Base-by-base conservation (phyloP, 495 filamentous ascomycete genomes). In the Aspergillus ostianus region DNA sequence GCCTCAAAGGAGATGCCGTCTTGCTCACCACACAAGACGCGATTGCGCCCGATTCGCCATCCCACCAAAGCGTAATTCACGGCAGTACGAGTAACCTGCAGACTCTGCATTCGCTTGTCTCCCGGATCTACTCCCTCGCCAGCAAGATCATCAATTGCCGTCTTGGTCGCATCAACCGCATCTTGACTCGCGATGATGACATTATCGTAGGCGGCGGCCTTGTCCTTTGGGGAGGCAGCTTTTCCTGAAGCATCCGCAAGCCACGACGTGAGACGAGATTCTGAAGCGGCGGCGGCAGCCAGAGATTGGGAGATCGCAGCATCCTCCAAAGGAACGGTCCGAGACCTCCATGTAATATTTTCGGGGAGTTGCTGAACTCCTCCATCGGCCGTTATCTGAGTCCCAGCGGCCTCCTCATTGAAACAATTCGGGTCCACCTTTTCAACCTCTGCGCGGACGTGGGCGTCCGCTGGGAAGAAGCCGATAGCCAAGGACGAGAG, bases 11-110 rank as follows among this genome's bases (percentile, higher is more conserved):
- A 67, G 10, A 89, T 80, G 6, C 91, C 92, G 63, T 97, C 91
- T 56, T 87, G 79, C 44, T 84, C 79, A 36, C 92, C 92, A 57
- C 90, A 89, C 32, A 99, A 77, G 0, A 95, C 87, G 53, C 94
- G 82, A 69, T 99, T 98, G 47, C 95, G 87, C 41, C 92, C 95
- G 60, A 97, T 88, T 66, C 94, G 83, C 95, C 93, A 98, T 67
- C 90, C 91, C 50, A 99, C 86, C 71, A 97, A 82, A 62, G 87
- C 88, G 69, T 93, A 98, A 71, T 95, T 95, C 27, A 97, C 90
- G 1, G 92, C 90, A 0, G 95, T 96, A 20, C 89, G 87, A 6
- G 92, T 96, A 59, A 98, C 89, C 53, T 96, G 92, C 47, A 99
- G 78, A 58, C 90, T 87, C 73, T 99, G 95, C 88, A 98, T 90